Conservation (phyloP, 2,329 filamentous ascomycete genomes). For the Aspergillus amoenus region DNA sequence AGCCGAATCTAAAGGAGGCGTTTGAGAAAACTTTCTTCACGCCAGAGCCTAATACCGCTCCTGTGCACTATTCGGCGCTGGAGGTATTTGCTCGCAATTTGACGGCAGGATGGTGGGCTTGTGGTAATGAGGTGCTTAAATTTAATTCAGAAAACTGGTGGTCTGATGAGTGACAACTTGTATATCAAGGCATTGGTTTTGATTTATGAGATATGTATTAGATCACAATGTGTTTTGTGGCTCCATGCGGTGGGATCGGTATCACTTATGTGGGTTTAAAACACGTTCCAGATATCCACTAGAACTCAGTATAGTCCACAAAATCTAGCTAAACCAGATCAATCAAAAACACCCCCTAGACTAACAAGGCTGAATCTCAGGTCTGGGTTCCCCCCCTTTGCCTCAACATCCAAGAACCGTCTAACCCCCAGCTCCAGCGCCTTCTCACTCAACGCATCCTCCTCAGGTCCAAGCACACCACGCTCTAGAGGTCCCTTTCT, state of each 20-base stretch:
- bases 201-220: not conserved
- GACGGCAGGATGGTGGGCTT: slow-evolving; percentile 61
- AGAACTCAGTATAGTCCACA: not conserved
- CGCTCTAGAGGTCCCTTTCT: slow-evolving; percentile 72
- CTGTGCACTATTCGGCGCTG: slow-evolving; percentile 48
- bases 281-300: not conserved
- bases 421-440: slow-evolving; percentile 70
- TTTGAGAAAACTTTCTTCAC: slow-evolving; percentile 50
- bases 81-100: slow-evolving; percentile 62
- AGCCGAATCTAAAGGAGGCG: slow-evolving; percentile 59
- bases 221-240: not conserved
- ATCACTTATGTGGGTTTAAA: not conserved
- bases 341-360: slow-evolving; percentile 57
- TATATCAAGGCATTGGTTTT: not conserved
- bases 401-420: slow-evolving; percentile 59
- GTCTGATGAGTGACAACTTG: slow-evolving; percentile 26
- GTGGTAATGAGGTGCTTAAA: slow-evolving; percentile 62
- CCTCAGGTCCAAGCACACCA: slow-evolving; percentile 57
- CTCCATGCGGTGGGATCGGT: not conserved
- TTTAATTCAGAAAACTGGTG: slow-evolving; percentile 58
- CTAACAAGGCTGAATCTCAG: slow-evolving; percentile 64
- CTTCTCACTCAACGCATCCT: slow-evolving; percentile 73
- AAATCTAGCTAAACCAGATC: slow-evolving; percentile 30
- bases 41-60: not conserved
- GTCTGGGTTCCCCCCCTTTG: slow-evolving; percentile 54